Evolutionary conservation across 345 rosid species (phyloP), one percentile per base, ranked within the genome.

Genomic region (Rhizophora apiculata): DNA sequence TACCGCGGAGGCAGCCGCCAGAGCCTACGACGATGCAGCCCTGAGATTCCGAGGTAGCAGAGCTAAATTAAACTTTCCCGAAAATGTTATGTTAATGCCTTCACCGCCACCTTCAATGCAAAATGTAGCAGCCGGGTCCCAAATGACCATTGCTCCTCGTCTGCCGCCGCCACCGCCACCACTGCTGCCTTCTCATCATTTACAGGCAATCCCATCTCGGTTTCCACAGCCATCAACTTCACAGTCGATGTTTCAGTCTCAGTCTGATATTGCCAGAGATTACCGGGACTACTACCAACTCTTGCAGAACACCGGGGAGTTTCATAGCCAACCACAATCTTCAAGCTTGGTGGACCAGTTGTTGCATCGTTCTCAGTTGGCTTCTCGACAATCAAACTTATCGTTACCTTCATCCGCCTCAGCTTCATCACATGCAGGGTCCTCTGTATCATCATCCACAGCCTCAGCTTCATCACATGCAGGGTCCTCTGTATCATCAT

Each of bases 1-100:
- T 24, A 90, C 92, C 1, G 96, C 95, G 0, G 96, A 90, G 65
- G 88, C 91, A 0, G 98, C 96, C 1, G 98, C 98, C 32, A 87
- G 89, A 79, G 98, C 96, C 2, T 93, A 93, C 70, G 98, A 93
- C 46, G 90, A 83, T 9, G 96, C 98, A 6, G 98, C 98, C 22
- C 81, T 93, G 49, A 62, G 90, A 52, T 93, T 93, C 83, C 84
- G 96, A 36, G 96, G 96, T 60, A 90, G 67, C 83, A 87, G 90
- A 63, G 98, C 94, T 6, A 89, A 89, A 77, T 82, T 89, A 1
- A 92, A 92, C 84, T 92, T 92, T 76, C 91, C 96, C 0, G 96
- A 92, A 74, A 77, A 82, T 67, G 95, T 81, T 36, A 66, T 80
- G 31, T 18, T 72, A 19, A 37, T 76, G 65, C 78, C 79, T 6